Evolutionary conservation across 2,329 filamentous ascomycete genomes (phyloP), one percentile per base, ranked within the genome.

Genomic region (Teratosphaeria gauchensis): DNA sequence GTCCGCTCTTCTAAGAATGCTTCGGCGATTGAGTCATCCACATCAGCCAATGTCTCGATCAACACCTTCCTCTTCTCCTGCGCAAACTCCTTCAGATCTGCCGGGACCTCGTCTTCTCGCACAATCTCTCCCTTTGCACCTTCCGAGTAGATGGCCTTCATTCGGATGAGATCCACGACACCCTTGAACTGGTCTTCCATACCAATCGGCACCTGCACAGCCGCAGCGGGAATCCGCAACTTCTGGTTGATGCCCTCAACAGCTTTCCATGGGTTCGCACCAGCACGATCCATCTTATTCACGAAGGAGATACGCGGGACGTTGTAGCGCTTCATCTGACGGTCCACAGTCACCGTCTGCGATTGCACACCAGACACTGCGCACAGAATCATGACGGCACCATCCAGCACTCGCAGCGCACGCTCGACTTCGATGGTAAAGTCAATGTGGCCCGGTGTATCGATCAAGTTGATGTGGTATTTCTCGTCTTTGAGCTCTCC

Each of bases 221-320:
- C 94, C 12, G 94, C 94, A 35, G 94, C 94, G 33, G 89, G 86
- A 56, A 97, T 87, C 77, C 92, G 92, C 63, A 99, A 84, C 78
- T 99, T 99, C 69, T 86, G 84, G 78, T 96, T 96, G 80, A 99
- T 97, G 77, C 96, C 92, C 48, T 99, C 92, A 59, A 99, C 86
- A 8, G 91, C 92, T 77, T 95, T 96, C 85, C 92, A 99, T 8
- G 94, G 94, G 73, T 99, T 97, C 64, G 94, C 90, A 61, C 94
- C 94, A 88, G 96, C 96, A 65, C 94, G 88, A 72, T 99, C 94
- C 92, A 99, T 97, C 82, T 99, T 99, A 80, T 99, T 99, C 73
- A 99, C 85, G 71, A 99, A 99, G 57, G 89, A 95, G 73, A 99
- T 86, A 68, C 94, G 84, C 61, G 94, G 94, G 63, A 99, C 87